Conservation (phyloP, 2,329 filamentous ascomycete species). For the Coniosporium tulheliwenetii region DNA sequence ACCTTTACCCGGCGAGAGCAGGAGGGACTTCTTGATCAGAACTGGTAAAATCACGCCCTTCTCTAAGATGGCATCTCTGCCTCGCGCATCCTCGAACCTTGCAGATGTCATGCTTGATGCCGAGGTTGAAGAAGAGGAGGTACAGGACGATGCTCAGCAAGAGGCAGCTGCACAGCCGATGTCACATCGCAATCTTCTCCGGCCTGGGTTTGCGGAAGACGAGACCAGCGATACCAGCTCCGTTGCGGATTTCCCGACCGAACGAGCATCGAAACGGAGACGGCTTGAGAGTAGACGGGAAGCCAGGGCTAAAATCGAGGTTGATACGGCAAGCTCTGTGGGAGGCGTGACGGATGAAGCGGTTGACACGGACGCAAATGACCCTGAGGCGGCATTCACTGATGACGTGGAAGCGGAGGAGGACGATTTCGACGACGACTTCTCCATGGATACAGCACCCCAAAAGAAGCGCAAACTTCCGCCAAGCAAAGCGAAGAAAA, state of each 20-base stretch:
- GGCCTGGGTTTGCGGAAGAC: constrained; percentile 27
- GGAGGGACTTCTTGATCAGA: constrained; percentile 79
- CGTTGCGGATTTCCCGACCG: constrained; percentile 18
- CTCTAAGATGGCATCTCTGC: constrained; percentile 55
- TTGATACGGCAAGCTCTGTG: constrained; percentile 5
- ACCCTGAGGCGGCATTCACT: constrained; percentile 24
- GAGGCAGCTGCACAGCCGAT: constrained; percentile 13
- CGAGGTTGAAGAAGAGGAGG: constrained; percentile 49
- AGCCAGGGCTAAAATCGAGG: constrained; percentile 6
- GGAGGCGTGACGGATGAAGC: constrained; percentile 11
- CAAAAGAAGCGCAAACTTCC: constrained; percentile 22
- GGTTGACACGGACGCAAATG: constrained; percentile 24
- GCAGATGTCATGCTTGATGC: constrained; percentile 68
- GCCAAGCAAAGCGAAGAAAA: constrained; percentile 11
- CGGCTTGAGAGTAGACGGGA: constrained; percentile 15
- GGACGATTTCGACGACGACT: constrained; percentile 19
- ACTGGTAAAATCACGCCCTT: constrained; percentile 98
- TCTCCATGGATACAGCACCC: constrained; percentile 15
- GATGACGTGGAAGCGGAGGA: constrained; percentile 17
- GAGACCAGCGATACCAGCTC: constrained; percentile 9
- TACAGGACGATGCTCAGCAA: constrained; percentile 12
- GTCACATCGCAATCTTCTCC: constrained; percentile 32
- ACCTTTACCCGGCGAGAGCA: constrained; percentile 62
- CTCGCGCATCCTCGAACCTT: constrained; percentile 51
- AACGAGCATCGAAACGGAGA: constrained; percentile 24